Conservation (phyloP, 163 green algal species). For the Trebouxia gelatinosa region DNA sequence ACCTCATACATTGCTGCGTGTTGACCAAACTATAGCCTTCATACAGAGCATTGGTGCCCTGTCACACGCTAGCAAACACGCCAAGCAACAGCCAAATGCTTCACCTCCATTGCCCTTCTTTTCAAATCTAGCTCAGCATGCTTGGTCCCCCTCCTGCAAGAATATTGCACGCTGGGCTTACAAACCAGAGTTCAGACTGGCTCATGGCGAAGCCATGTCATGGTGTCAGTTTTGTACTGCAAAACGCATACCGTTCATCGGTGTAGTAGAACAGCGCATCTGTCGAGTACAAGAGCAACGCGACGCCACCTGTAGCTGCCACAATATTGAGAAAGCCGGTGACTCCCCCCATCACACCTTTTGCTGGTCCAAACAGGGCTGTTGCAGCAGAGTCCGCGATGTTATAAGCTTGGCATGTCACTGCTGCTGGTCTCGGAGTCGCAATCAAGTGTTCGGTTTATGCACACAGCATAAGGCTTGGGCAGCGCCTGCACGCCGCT, state of each 20-base stretch:
- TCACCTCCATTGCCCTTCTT: constrained; percentile 9
- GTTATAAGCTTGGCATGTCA: too few species aligned
- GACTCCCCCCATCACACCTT: constrained; percentile 18
- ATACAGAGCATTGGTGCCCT: not conserved
- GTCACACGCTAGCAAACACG: not conserved
- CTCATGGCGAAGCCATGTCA: not conserved
- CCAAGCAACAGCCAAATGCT: not conserved
- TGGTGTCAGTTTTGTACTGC: not conserved
- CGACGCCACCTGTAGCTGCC: constrained; percentile 1
- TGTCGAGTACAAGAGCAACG: constrained; percentile 1
- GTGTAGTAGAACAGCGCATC: constrained; percentile 9
- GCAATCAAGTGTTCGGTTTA: too few species aligned
- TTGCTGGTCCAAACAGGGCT: too few species aligned
- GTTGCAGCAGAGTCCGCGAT: too few species aligned
- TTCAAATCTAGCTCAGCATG: constrained; percentile 15
- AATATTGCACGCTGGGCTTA: not conserved
- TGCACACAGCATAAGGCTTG: too few species aligned
- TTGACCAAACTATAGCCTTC: not conserved
- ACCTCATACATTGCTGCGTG: not conserved
- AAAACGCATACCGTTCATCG: not conserved
- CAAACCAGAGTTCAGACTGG: not conserved
- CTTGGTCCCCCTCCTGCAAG: constrained; percentile 7
- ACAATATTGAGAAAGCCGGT: constrained; percentile 9
- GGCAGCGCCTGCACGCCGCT: too few species aligned
- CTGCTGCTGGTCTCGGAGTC: too few species aligned